Base-by-base conservation (phyloP, 305 asterid species). In the Coffea humblotiana region DNA sequence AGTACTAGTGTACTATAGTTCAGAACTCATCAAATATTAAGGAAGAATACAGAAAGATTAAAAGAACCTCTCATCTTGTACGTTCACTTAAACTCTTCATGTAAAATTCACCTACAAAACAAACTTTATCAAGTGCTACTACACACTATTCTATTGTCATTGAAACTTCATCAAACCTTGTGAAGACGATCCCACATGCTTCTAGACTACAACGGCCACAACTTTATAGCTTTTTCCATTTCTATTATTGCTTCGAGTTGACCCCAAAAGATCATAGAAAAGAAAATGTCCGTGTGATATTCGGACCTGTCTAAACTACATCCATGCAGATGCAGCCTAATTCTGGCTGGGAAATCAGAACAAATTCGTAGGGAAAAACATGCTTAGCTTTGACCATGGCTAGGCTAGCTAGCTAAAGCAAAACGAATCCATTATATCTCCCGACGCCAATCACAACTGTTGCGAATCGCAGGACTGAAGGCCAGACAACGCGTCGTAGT, bases 401-500 rank as follows among this genome's bases (percentile, higher is more conserved):
- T 19, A 3, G 32, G 32, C 32, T 32, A 32, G 32, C 32, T 32
- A 32, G 32, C 32, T 32, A 1, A 32, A 13, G 12, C 43, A 13
- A 16, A 14, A 16, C 5, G 23, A 14, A 13, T 5, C 23, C 60
- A 54, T 54, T 23, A 54, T 8, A 16, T 15, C 23, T 54, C 8
- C 4, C 15, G 69, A 2, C 1, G 72, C 72, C 72, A 68, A 68
- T 68, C 72, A 68, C 27, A 18, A 68, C 51, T 37, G 25, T 68
- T 40, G 43, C 43, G 43, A 40, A 40, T 40, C 4, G 4, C 43
- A 58, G 27, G 64, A 58, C 19, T 18, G 1, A 18, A 29, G 78
- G 43, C 43, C 43, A 40, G 43, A 72, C 82, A 65, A 45, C 80
- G 75, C 80, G 64, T 35, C 75, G 35, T 35, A 58, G 25, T 18